These are phyloP conservation scores for Cordyceps sp. DNA, from an alignment of 2,329 filamentous ascomycete genomes.

Conservation along the genomic window DNA sequence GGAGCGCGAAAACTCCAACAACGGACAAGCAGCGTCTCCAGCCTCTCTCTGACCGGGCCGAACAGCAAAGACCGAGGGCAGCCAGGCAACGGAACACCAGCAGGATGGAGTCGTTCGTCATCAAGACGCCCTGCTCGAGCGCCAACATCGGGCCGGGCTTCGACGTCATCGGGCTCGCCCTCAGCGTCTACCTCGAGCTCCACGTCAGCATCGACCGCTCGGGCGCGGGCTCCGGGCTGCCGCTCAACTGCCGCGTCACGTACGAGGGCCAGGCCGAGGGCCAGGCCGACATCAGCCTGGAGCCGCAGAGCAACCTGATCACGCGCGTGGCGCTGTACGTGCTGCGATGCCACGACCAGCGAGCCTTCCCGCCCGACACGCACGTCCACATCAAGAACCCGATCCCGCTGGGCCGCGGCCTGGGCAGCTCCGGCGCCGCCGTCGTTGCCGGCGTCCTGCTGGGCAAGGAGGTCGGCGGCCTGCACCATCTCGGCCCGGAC, in stretches of 20 bases:
- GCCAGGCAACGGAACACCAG: neutral
- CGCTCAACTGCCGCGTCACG: slow-evolving; percentile 75
- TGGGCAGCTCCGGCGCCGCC: slow-evolving; percentile 90
- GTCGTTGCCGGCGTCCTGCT: slow-evolving; percentile 92
- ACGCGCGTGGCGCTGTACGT: slow-evolving; percentile 91
- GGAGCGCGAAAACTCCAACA: too few species aligned
- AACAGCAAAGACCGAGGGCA: neutral
- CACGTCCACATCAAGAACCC: slow-evolving; percentile 92
- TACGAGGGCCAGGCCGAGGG: slow-evolving; percentile 74
- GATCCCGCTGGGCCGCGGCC: slow-evolving; percentile 78
- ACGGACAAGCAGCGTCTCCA: neutral
- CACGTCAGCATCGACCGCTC: slow-evolving; percentile 58
- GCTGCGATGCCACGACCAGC: slow-evolving; percentile 76
- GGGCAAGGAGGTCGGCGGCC: slow-evolving; percentile 71
- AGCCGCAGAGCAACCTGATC: slow-evolving; percentile 79
- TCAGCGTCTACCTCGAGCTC: slow-evolving; percentile 87
- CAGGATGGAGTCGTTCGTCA: slow-evolving; percentile 44
- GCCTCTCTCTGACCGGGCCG: neutral
- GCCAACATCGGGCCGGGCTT: slow-evolving; percentile 97
- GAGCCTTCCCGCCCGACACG: slow-evolving; percentile 69
- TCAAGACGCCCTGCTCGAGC: slow-evolving; percentile 81
- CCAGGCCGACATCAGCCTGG: slow-evolving; percentile 57
- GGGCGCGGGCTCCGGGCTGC: slow-evolving; percentile 33
- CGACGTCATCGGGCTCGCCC: slow-evolving; percentile 89
- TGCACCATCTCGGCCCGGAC: slow-evolving; percentile 58